Percentiles rank a stretch among this genome's conserved stretches.
These are phyloP conservation scores for Manihot esculenta DNA, from an alignment of 441 rosid genomes.

Conservation along the genomic window DNA sequence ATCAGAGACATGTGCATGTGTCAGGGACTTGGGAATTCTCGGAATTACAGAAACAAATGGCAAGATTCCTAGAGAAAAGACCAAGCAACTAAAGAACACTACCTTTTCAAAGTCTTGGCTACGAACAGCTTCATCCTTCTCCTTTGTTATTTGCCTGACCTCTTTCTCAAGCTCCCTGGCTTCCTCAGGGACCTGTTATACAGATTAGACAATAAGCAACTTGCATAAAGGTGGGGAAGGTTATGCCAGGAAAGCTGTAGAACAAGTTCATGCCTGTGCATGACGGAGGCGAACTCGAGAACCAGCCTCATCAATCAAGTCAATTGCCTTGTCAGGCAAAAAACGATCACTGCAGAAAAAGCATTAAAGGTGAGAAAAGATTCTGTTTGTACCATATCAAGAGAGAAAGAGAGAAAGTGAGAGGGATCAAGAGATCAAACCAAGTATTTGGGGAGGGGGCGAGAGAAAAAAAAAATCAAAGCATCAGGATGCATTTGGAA, in stretches of 20 bases:
- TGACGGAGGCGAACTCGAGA: conserved; percentile 96
- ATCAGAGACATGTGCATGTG: neutral
- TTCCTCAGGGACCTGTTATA: conserved; percentile 88
- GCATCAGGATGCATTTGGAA: too few species aligned
- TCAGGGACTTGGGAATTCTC: too few species aligned
- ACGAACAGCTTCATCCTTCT: conserved; percentile 95
- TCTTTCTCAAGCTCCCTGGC: conserved; percentile 97
- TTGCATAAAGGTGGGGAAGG: neutral
- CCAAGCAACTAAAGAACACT: neutral
- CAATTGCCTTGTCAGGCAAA: conserved; percentile 98
- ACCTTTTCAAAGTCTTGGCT: conserved; percentile 99
- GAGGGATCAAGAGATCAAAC: too few species aligned
- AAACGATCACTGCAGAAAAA: conserved; percentile 74
- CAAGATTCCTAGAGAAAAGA: neutral
- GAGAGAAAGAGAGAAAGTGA: too few species aligned
- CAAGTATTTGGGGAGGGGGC: too few species aligned
- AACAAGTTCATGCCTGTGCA: conserved; percentile 58
- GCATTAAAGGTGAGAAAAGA: neutral
- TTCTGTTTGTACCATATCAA: neutral
- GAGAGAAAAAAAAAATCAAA: too few species aligned
- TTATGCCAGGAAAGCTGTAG: neutral
- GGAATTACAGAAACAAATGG: neutral
- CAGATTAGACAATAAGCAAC: conserved; percentile 14
- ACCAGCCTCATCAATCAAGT: conserved; percentile 98
- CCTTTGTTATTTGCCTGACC: conserved; percentile 88